These are phyloP conservation scores for Boletellus ananiceps DNA, from an alignment of 768 basidiomycete genomes.

Conservation along the genomic window DNA sequence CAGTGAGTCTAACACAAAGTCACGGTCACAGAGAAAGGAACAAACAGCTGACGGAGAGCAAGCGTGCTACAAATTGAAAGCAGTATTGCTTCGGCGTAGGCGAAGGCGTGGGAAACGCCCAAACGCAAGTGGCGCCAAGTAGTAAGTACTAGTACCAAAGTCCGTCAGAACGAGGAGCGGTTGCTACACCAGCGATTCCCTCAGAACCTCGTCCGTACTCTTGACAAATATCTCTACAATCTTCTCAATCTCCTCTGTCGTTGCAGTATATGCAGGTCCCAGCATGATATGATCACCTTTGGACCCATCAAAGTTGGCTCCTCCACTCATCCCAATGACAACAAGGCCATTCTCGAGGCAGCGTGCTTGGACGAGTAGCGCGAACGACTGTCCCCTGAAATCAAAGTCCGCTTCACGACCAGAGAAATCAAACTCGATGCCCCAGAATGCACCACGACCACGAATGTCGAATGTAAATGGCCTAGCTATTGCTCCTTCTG, in stretches of 20 bases:
- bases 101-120: constrained; percentile 29
- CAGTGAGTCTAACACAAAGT: constrained; percentile 23
- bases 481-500: constrained; percentile 52
- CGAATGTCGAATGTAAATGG: constrained; percentile 77
- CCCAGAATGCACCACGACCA: constrained; percentile 83
- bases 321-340: constrained; percentile 71
- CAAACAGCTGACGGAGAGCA: constrained; percentile 10
- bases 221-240: constrained; percentile 64
- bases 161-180: not conserved
- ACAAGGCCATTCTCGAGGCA: constrained; percentile 64
- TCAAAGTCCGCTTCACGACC: constrained; percentile 40
- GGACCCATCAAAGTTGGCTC: constrained; percentile 62
- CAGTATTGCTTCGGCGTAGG: constrained; percentile 21
- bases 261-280: constrained; percentile 78
- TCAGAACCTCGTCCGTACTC: constrained; percentile 62
- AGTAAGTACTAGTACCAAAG: not conserved
- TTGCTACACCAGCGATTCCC: constrained; percentile 26
- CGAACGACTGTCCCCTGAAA: constrained; percentile 54
- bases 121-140: constrained; percentile 5
- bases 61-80: constrained; percentile 24
- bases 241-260: constrained; percentile 58
- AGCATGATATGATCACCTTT: constrained; percentile 71
- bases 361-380: constrained; percentile 64
- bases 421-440: constrained; percentile 73
- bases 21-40: constrained; percentile 24